Base-by-base conservation (phyloP, 2,329 filamentous ascomycete genomes). In the Knufia fluminis region DNA sequence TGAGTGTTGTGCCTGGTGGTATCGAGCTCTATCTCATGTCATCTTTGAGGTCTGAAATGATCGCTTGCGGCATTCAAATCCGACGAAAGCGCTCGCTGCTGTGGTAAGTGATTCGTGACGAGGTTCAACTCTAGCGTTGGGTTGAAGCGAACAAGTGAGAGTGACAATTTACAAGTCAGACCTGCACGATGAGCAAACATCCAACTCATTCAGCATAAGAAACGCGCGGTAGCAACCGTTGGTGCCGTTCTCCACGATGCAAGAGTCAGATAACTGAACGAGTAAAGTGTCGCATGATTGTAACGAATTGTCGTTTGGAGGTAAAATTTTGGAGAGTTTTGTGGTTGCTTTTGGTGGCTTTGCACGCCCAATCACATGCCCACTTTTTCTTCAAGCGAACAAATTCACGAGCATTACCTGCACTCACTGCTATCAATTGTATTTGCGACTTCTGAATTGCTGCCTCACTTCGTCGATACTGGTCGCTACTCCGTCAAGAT, bases 401-500 rank as follows among this genome's bases (percentile, higher is more conserved):
- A 49, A 45, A 49, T 49, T 44, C 19, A 40, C 22, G 35, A 48
- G 4, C 8, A n/a, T 4, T 16, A 17, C 33, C 6, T 16, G 33
- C 33, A 4, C 4, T 16, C 33, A 36, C 9, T 36, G 10, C 14
- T 4, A 36, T 7, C 19, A 19, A 26, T 14, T 31, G 17, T 24
- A 16, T 24, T 9, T 28, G 4, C 39, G 36, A 20, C 33, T 23
- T 35, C 26, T 44, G 2, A 8, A 44, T 20, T 36, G 19, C 24
- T 39, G 28, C 43, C n/a, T 32, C 23, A 51, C 33, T 48, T 17
- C 19, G 36, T 35, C 33, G n/a, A 16, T 28, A 32, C 47, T 22
- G 26, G 26, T 35, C 33, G 12, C 28, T 28, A 32, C 31, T 24
- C 44, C 4, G 32, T 7, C 57, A 71, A 58, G 48, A 84, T 83